Base-by-base conservation (phyloP, 805 yeast genomes). In the Wickerhamiella azyma region DNA sequence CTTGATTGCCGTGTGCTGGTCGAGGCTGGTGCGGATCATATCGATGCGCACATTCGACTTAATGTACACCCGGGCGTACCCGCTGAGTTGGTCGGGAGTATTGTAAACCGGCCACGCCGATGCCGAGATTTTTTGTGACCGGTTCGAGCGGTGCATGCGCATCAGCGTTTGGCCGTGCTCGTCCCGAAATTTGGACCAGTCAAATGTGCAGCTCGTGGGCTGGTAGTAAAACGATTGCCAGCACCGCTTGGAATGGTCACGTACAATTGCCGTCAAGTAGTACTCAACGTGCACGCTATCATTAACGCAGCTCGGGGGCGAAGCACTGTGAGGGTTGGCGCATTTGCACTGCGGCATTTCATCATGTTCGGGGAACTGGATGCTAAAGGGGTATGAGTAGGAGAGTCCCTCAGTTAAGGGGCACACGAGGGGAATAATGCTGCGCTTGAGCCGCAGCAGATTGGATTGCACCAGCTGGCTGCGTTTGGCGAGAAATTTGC, bases 91-190 rank as follows among this genome's bases (percentile, higher is more conserved):
- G n/a, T 36, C 45, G 26, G 45, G 39, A 16, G 36, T 18, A 36
- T 42, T 26, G 19, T 19, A 26, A 2, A 42, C 39, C 18, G 45
- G 45, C 45, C 45, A 42, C 11, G 40, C 39, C n/a, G 39, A 33
- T n/a, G 45, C 39, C 6, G 26, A 9, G 14, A 42, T 10, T 3
- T 29, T n/a, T 14, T 37, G 45, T 5, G 40, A 42, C 9, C 40
- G 35, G 4, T 26, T 16, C 2, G 39, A 33, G 3, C 32, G 36
- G 45, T 42, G 45, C 29, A 21, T 42, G 28, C 45, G 40, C 45
- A 42, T 42, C 16, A 42, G 45, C 17, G 35, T 42, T n/a, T 36
- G 39, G 29, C 45, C 45, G 36, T 42, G 45, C 21, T n/a, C 32
- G 28, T 42, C 45, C 18, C 28, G 14, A 26, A 33, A 42, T 13